Evolutionary conservation across 768 basidiomycete genomes (phyloP).

Genomic region (Stropharia rugosoannulata): DNA sequence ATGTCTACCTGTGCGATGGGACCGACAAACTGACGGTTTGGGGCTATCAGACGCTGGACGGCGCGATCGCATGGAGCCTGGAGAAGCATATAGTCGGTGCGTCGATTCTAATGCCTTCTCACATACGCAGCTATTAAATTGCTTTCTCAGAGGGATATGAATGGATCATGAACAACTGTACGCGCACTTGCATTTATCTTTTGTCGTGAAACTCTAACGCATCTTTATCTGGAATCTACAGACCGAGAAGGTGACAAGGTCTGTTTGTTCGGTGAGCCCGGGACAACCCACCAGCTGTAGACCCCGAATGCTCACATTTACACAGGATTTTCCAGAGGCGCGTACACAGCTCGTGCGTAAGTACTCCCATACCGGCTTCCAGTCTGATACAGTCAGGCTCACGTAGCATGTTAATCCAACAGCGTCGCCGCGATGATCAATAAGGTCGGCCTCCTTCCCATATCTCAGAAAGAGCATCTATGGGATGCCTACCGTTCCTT

Average conservation of each 20-base stretch:
- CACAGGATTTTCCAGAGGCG: constrained; percentile 17
- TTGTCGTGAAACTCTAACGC: not conserved
- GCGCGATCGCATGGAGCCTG: constrained; percentile 17
- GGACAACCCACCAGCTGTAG: not conserved
- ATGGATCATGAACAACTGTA: constrained; percentile 16
- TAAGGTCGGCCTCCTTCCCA: constrained; percentile 20
- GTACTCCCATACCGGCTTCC: not conserved
- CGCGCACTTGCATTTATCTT: not conserved
- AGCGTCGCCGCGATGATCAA: constrained; percentile 18
- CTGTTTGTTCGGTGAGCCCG: constrained; percentile 9
- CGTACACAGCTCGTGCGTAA: constrained; percentile 21
- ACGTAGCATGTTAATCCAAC: not conserved
- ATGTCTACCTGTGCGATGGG: not conserved
- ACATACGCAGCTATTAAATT: not conserved
- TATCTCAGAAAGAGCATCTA: constrained; percentile 11
- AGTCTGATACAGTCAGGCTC: not conserved
- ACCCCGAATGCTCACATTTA: not conserved
- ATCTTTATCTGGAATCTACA: not conserved
- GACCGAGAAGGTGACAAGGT: constrained; percentile 10
- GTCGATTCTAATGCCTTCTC: not conserved
- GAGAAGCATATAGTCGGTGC: constrained; percentile 13
- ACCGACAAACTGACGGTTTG: not conserved
- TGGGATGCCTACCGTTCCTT: constrained; percentile 12
- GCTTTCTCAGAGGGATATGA: constrained; percentile 11
- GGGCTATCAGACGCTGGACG: constrained; percentile 8